Conservation (phyloP, 192 early-diverging fungal species). For the Mortierella claussenii region DNA sequence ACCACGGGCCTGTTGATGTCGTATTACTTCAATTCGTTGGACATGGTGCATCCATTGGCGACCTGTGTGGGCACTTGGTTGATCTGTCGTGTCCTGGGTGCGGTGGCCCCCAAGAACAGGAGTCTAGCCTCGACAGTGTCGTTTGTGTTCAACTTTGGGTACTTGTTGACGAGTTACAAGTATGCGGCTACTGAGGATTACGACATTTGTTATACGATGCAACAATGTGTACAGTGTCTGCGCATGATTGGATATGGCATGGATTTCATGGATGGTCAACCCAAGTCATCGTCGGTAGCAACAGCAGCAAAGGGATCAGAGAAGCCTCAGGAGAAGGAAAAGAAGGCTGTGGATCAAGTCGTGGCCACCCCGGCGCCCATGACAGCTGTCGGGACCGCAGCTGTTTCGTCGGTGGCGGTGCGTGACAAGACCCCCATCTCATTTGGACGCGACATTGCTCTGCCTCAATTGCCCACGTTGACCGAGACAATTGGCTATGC, state of each 20-base stretch:
- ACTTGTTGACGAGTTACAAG: slow-evolving; percentile 62
- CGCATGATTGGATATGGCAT: slow-evolving; percentile 71
- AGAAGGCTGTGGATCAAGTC: not conserved
- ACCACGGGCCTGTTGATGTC: slow-evolving; percentile 56
- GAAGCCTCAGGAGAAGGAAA: not conserved
- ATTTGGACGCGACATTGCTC: slow-evolving; percentile 58
- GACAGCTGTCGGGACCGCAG: no score
- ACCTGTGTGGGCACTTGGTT: slow-evolving; percentile 58
- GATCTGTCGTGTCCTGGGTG: slow-evolving; percentile 34
- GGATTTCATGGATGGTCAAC: slow-evolving; percentile 68
- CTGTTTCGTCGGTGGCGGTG: no score
- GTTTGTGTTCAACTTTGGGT: slow-evolving; percentile 62
- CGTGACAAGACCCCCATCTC: slow-evolving; percentile 56
- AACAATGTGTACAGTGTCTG: slow-evolving; percentile 71
- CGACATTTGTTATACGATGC: slow-evolving; percentile 70
- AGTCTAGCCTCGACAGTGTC: slow-evolving; percentile 38
- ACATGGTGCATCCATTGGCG: slow-evolving; percentile 61
- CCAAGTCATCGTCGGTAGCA: slow-evolving; percentile 16
- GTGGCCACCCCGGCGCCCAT: not conserved
- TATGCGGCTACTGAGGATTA: slow-evolving; percentile 60
- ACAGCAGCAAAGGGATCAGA: slow-evolving; percentile 4
- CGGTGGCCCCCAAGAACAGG: slow-evolving; percentile 51
- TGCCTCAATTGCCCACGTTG: slow-evolving; percentile 56
- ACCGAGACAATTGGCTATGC: slow-evolving; percentile 61
- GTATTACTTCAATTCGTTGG: slow-evolving; percentile 59